A percentile compares a stretch with the other conserved stretches of the same genome.
These are phyloP conservation scores for Sclerotinia borealis DNA, from an alignment of 2,329 filamentous ascomycete species.

Conservation along the genomic window DNA sequence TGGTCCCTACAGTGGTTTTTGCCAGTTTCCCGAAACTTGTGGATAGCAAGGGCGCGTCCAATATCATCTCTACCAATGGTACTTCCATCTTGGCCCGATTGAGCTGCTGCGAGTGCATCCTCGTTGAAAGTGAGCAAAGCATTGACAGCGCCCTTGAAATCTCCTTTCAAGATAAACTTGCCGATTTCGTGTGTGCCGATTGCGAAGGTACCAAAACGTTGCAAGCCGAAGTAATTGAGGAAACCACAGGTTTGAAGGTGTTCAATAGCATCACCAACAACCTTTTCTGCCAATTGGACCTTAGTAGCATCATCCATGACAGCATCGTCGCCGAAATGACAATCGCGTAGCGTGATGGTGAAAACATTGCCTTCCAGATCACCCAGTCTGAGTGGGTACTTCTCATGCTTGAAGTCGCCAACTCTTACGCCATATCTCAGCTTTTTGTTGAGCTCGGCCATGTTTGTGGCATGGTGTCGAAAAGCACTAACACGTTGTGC, in stretches of 20 bases:
- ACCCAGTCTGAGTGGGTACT: conserved; percentile 69
- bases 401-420: conserved; percentile 76
- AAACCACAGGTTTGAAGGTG: conserved; percentile 72
- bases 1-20: conserved; percentile 51
- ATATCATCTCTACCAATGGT: conserved; percentile 68
- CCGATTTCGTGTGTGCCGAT: conserved; percentile 83
- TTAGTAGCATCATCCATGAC: conserved; percentile 43
- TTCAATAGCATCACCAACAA: conserved; percentile 54
- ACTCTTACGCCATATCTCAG: conserved; percentile 51
- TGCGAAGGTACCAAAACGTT: conserved; percentile 85
- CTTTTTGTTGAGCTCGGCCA: conserved; percentile 60
- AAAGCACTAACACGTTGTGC: conserved; percentile 59
- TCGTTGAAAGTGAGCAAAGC: conserved; percentile 69
- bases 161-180: conserved; percentile 71
- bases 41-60: conserved; percentile 70
- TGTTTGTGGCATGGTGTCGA: conserved; percentile 52
- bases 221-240: conserved; percentile 97
- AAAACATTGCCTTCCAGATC: conserved; percentile 89
- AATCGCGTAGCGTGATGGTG: conserved; percentile 83
- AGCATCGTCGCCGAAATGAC: conserved; percentile 49
- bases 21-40: conserved; percentile 61
- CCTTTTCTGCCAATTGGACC: conserved; percentile 39
- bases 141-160: conserved; percentile 75
- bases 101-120: conserved; percentile 50
- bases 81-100: conserved; percentile 38